These are phyloP conservation scores for Smithsoniella earleae DNA, from an alignment of 163 green algal species.

Conservation along the genomic window DNA sequence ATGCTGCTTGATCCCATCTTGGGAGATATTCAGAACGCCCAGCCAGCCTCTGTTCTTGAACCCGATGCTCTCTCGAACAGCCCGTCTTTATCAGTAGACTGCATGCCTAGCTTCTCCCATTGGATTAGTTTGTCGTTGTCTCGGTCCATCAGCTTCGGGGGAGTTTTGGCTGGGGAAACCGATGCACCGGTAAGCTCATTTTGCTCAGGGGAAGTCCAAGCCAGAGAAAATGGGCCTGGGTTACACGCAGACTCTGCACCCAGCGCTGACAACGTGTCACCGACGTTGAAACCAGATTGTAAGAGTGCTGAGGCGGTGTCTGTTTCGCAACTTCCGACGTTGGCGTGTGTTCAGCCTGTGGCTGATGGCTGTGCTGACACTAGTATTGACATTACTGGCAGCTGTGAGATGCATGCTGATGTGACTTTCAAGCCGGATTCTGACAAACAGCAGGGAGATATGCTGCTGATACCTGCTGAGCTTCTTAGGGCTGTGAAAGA, in stretches of 20 bases:
- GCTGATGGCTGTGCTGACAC: neutral
- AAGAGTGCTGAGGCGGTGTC: too few species aligned
- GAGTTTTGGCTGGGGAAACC: neutral
- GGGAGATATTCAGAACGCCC: too few species aligned
- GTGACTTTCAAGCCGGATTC: neutral
- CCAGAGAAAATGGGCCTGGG: neutral
- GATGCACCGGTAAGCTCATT: neutral
- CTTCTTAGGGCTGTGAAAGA: neutral
- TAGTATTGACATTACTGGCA: neutral
- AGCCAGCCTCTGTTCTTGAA: neutral
- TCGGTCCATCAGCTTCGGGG: slow-evolving; percentile 19
- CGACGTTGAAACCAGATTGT: too few species aligned
- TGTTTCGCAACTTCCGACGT: too few species aligned
- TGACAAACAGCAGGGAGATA: neutral
- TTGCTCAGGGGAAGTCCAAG: neutral
- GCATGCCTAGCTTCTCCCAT: slow-evolving; percentile 17
- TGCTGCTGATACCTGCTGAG: neutral
- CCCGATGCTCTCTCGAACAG: neutral
- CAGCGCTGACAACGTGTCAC: neutral
- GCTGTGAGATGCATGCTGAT: neutral
- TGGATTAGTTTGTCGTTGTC: slow-evolving; percentile 28
- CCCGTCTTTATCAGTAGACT: neutral
- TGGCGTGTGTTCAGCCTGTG: too few species aligned
- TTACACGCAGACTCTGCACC: neutral
- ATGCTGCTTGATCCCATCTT: too few species aligned